These are phyloP conservation scores for Stagonosporopsis tanaceti DNA, from an alignment of 2,329 filamentous ascomycete species.

Conservation along the genomic window DNA sequence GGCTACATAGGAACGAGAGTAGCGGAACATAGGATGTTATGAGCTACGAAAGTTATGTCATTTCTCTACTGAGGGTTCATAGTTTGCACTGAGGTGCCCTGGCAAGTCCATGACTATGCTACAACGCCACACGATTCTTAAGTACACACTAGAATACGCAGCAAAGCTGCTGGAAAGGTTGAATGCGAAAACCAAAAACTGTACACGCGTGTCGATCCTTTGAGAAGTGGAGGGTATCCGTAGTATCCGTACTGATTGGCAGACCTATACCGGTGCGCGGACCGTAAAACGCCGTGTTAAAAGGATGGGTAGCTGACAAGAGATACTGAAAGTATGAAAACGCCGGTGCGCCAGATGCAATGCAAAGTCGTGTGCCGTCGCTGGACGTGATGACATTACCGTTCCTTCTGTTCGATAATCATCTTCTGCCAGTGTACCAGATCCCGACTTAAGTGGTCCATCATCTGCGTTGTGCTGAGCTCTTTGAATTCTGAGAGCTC, in stretches of 20 bases:
- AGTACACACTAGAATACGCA: slow-evolving; percentile 17
- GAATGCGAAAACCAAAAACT: not conserved
- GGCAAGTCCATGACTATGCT: not conserved
- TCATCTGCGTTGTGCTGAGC: slow-evolving; percentile 84
- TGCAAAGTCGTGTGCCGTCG: slow-evolving; percentile 1
- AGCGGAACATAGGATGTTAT: not conserved
- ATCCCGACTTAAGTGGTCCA: slow-evolving; percentile 82
- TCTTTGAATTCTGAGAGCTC: slow-evolving; percentile 67
- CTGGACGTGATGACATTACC: slow-evolving; percentile 21
- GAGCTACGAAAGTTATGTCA: slow-evolving; percentile 16
- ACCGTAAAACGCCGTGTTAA: slow-evolving; percentile 29
- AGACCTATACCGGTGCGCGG: slow-evolving; percentile 10
- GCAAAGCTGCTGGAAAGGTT: slow-evolving; percentile 3
- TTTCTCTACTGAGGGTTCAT: slow-evolving; percentile 5
- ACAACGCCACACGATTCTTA: slow-evolving; percentile 5
- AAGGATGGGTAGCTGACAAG: not conserved
- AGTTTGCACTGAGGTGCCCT: not conserved
- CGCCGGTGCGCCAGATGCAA: slow-evolving; percentile 17
- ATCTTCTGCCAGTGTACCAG: slow-evolving; percentile 83
- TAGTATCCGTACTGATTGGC: slow-evolving; percentile 20
- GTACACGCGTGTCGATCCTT: slow-evolving; percentile 1
- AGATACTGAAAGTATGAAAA: not conserved
- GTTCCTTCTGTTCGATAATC: slow-evolving; percentile 42
- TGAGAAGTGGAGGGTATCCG: slow-evolving; percentile 46
- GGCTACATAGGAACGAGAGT: too few relatives aligned